Base-by-base conservation (phyloP, 2,329 filamentous ascomycete species). In the Zymoseptoria tritici region DNA sequence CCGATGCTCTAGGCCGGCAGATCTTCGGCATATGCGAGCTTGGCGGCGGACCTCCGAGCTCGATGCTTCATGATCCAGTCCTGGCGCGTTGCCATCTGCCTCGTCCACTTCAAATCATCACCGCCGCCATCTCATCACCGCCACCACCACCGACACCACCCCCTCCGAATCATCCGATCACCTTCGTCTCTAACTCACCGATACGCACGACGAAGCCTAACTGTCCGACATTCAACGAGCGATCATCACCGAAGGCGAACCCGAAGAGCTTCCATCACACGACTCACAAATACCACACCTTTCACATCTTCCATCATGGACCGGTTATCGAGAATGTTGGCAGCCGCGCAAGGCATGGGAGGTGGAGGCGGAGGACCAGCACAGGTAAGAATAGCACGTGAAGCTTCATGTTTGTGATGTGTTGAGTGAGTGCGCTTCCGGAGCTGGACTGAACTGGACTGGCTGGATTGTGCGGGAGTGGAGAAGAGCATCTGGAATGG, bases 301-400 rank as follows among this genome's bases (percentile, higher is more conserved):
- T 7, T 52, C 50, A 52, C 20, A 52, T n/a, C 61, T 60, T 64
- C 57, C 60, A 80, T 66, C 61, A 97, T 97, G 93, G 93, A 97
- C 74, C 87, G 93, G 74, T 86, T 97, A 76, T 91, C 90, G 78
- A 86, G 89, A 75, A 88, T 97, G 85, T 83, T 97, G 69, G 87
- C 88, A 65, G 84, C 84, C 66, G 89, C 89, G 70, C 82, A 85
- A 71, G 80, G 81, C 73, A 85, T 82, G 78, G 78, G 79, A 60
- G 83, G 85, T 69, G 85, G 86, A 69, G 87, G 90, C 80, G 82
- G 83, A 63, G 79, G 88, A 62, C 82, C 84, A 49, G 84, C 83
- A 71, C 80, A 84, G 70, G 85, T 88, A 81, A 75, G 83, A 57
- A 13, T 49, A 46, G 21, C 36, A 16, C 11, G 36, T 46, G 36